A percentile compares a stretch with the other conserved stretches of the same genome.
Conservation (phyloP, 169 alveolate genomes). For the Babesia ovata region DNA sequence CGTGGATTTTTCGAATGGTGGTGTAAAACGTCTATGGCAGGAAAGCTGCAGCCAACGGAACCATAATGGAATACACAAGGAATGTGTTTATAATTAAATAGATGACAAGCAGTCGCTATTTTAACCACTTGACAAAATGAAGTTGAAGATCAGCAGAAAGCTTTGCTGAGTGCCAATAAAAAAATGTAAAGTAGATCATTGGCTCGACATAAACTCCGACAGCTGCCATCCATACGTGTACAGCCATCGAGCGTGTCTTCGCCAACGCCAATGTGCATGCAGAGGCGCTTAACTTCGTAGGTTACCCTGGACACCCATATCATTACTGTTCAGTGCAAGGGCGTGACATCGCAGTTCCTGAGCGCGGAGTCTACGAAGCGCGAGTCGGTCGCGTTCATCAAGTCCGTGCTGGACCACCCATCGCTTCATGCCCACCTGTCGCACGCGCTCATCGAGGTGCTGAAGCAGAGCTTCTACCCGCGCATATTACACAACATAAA, state of each 20-base stretch:
- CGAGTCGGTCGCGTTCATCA: conserved; percentile 27
- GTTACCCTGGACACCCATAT: not conserved
- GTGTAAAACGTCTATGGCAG: too few relatives aligned
- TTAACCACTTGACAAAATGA: too few relatives aligned
- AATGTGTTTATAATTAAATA: too few relatives aligned
- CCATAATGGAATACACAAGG: too few relatives aligned
- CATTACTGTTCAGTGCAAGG: conserved; percentile 18
- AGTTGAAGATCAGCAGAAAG: too few relatives aligned
- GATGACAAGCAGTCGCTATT: too few relatives aligned
- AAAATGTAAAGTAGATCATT: too few relatives aligned
- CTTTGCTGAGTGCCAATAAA: too few relatives aligned
- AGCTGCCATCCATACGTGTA: not conserved
- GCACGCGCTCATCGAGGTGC: conserved; percentile 30
- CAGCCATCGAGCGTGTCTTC: conserved; percentile 1
- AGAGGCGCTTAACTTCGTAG: not conserved
- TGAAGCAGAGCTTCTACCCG: conserved; percentile 36
- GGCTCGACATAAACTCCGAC: too few relatives aligned
- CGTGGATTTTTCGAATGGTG: too few relatives aligned
- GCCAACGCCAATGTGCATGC: not conserved
- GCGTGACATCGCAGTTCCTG: conserved; percentile 15
- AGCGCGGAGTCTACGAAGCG: conserved; percentile 10
- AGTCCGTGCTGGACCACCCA: conserved; percentile 31
- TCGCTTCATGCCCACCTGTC: conserved; percentile 26
- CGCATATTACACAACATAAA: not conserved
- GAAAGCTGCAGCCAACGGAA: too few relatives aligned